Percentiles rank a stretch among this genome's conserved stretches.
These are phyloP conservation scores for Scytalidium lignicola DNA, from an alignment of 2,329 filamentous ascomycete genomes.

Conservation along the genomic window DNA sequence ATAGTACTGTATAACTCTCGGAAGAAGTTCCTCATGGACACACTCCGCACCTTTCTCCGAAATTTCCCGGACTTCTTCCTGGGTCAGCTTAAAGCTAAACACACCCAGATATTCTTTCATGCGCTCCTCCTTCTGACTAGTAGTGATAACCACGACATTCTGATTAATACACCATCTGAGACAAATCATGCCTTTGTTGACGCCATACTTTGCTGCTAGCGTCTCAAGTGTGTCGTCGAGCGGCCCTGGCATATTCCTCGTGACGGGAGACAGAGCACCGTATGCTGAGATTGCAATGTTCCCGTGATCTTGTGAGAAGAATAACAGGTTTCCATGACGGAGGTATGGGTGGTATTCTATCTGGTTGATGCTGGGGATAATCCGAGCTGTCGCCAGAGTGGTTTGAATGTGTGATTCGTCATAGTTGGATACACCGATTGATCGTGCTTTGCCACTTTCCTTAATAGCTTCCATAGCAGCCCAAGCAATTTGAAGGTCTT, in stretches of 20 bases:
- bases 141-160: conserved; percentile 51
- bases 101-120: conserved; percentile 43
- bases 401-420: conserved; percentile 45
- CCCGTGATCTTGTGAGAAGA: conserved; percentile 36
- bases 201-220: conserved; percentile 51
- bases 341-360: conserved; percentile 38
- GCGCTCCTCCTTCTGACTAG: conserved; percentile 50
- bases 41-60: background rate
- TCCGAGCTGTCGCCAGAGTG: conserved; percentile 43
- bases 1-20: too few relatives aligned
- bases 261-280: conserved; percentile 45
- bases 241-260: conserved; percentile 41
- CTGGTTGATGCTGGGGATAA: conserved; percentile 36
- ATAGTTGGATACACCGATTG: conserved; percentile 75
- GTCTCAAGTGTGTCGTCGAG: conserved; percentile 42
- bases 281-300: conserved; percentile 49
- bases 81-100: conserved; percentile 50
- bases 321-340: background rate
- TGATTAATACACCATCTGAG: conserved; percentile 54
- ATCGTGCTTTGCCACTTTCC: conserved; percentile 54
- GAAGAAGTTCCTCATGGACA: conserved; percentile 9
- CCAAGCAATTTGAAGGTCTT: background rate
- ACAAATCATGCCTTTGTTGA: conserved; percentile 46
- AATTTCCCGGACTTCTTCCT: conserved; percentile 40
- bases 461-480: conserved; percentile 47